Evolutionary conservation across 768 basidiomycete species (phyloP).

Genomic region (Phlebiopsis gigantea): DNA sequence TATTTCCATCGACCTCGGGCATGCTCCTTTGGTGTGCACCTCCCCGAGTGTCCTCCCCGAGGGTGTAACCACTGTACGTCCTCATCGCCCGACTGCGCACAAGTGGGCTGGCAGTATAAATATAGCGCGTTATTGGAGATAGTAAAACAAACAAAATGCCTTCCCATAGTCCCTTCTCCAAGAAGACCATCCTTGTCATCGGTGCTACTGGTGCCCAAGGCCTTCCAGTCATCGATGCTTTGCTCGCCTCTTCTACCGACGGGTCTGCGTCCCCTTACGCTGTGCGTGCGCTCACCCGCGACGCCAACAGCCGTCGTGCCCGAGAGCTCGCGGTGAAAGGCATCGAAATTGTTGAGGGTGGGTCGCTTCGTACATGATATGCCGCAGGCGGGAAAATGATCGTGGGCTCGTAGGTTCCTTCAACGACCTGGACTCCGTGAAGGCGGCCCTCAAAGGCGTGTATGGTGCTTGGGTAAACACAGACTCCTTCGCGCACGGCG

Average conservation of each 20-base stretch:
- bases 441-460: conserved; percentile 26
- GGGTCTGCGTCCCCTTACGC: conserved; percentile 34
- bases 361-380: background rate
- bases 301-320: conserved; percentile 27
- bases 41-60: too few relatives aligned
- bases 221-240: conserved; percentile 29
- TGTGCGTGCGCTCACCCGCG: conserved; percentile 34
- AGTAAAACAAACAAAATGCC: too few relatives aligned
- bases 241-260: conserved; percentile 28
- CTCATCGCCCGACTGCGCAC: too few relatives aligned
- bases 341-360: conserved; percentile 31
- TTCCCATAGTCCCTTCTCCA: too few relatives aligned
- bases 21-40: too few relatives aligned
- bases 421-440: conserved; percentile 24
- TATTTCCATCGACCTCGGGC: too few relatives aligned
- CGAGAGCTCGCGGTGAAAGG: conserved; percentile 29
- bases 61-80: too few relatives aligned
- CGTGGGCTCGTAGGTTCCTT: too few relatives aligned
- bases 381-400: conserved; percentile 15
- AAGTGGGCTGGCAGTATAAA: too few relatives aligned
- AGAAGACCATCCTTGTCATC: conserved; percentile 35
- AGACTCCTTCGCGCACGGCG: conserved; percentile 29
- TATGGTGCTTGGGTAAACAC: conserved; percentile 32
- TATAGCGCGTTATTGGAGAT: too few relatives aligned
- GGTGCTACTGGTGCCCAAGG: conserved; percentile 41